Conservation (phyloP, 345 rosid genomes). For the Salix exigua region DNA sequence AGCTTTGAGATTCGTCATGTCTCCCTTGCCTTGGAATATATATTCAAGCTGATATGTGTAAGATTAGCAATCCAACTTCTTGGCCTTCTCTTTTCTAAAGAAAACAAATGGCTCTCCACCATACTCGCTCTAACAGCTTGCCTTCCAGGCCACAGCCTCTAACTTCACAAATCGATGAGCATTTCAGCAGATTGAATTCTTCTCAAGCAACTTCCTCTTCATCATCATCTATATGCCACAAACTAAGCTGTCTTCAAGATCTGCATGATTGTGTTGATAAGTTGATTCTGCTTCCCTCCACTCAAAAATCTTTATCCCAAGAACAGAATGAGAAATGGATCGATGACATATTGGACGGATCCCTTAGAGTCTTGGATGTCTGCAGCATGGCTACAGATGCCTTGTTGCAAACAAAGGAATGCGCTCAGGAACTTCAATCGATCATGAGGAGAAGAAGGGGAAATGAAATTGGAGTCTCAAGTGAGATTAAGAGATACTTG, state of each 20-base stretch:
- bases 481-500: slow-evolving; percentile 5
- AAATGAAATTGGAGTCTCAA: neutral
- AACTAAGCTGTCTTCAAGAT: slow-evolving; percentile 5
- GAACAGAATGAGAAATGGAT: slow-evolving; percentile 1
- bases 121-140: slow-evolving; percentile 44
- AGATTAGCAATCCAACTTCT: neutral
- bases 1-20: neutral
- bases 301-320: neutral
- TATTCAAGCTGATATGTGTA: neutral
- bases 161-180: slow-evolving; percentile 31
- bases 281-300: slow-evolving; percentile 12
- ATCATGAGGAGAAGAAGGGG: slow-evolving; percentile 12
- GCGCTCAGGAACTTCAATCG: neutral
- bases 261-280: slow-evolving; percentile 12
- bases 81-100: neutral
- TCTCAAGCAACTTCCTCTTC: slow-evolving; percentile 22
- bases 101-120: slow-evolving; percentile 38
- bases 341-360: slow-evolving; percentile 12
- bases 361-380: slow-evolving; percentile 11
- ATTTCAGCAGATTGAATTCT: slow-evolving; percentile 29
- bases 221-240: slow-evolving; percentile 15
- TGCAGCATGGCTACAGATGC: slow-evolving; percentile 13
- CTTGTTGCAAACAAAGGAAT: slow-evolving; percentile 7
- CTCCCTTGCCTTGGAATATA: neutral
- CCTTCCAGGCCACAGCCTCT: slow-evolving; percentile 43